Percentiles rank a stretch among this genome's conserved stretches.
Evolutionary conservation across 768 basidiomycete species (phyloP).

Genomic region (Termitomyces sp.): DNA sequence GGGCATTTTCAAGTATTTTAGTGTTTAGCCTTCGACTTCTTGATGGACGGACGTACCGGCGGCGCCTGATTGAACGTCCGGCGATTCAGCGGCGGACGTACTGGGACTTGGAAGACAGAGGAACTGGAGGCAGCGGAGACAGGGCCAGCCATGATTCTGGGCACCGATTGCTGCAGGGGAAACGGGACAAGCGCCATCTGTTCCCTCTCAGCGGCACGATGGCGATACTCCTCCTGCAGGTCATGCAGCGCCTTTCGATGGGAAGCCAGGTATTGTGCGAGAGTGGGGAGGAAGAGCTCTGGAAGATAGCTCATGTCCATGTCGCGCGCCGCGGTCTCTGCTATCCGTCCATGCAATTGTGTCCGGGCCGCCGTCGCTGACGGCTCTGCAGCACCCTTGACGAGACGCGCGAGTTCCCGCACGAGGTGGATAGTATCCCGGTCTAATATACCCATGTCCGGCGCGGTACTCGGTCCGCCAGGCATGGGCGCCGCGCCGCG

Average conservation of each 20-base stretch:
- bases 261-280: conserved; percentile 6
- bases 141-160: neutral
- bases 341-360: no score
- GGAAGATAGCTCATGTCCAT: neutral
- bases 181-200: neutral
- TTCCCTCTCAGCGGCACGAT: neutral
- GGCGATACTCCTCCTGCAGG: neutral
- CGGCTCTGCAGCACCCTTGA: neutral
- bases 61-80: neutral
- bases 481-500: neutral
- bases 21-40: neutral
- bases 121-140: no score
- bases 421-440: neutral
- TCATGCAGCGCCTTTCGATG: neutral
- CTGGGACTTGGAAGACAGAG: neutral
- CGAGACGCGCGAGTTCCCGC: neutral
- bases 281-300: conserved; percentile 1
- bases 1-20: neutral
- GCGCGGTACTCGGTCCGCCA: neutral
- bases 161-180: neutral
- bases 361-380: neutral
- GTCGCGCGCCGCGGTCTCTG: no score
- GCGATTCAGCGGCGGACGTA: neutral
- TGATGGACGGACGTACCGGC: neutral
- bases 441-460: neutral